Percentiles rank a stretch among this genome's conserved stretches.
Conservation (phyloP, 2,329 filamentous ascomycete species). For the Pseudocercospora ulei region DNA sequence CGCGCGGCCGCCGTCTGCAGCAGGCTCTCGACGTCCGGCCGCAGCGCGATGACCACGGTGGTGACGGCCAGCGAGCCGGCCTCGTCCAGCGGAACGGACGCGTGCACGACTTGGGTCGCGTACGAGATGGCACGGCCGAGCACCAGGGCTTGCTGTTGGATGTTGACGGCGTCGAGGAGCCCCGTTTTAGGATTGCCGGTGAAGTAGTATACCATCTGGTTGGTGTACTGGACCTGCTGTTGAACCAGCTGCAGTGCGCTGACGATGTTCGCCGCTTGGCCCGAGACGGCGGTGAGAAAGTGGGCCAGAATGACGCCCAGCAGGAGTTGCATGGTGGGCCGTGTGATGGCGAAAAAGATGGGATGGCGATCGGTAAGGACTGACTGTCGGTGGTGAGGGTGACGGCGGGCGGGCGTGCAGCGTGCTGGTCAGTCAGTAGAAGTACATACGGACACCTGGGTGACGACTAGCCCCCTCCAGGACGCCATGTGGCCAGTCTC, state of each 20-base stretch:
- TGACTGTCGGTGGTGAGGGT: too few relatives aligned
- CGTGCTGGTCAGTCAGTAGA: too few relatives aligned
- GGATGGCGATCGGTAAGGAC: too few relatives aligned
- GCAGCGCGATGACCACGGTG: constrained; percentile 4
- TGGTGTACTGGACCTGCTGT: neutral
- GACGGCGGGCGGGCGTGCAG: too few relatives aligned
- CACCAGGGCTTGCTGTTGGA: constrained; percentile 4
- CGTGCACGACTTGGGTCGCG: constrained; percentile 1
- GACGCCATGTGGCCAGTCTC: too few relatives aligned
- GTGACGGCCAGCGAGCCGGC: constrained; percentile 1
- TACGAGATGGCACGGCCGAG: constrained; percentile 5
- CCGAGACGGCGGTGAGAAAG: neutral
- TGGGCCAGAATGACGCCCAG: neutral
- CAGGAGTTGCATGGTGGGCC: constrained; percentile 3
- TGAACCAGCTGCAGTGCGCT: constrained; percentile 6
- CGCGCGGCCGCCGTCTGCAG: constrained; percentile 3
- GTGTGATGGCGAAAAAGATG: too few relatives aligned
- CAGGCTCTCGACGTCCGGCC: constrained; percentile 5
- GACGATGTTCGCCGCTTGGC: constrained; percentile 8
- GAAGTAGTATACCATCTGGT: constrained; percentile 5
- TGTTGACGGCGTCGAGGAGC: constrained; percentile 6
- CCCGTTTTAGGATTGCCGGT: constrained; percentile 6
- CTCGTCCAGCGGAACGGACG: neutral
- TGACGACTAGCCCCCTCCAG: too few relatives aligned
- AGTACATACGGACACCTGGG: too few relatives aligned